A percentile compares a stretch with the other conserved stretches of the same genome.
phyloP scores from a whole-genome alignment of 2,329 filamentous ascomycete genomes.

The Diplodia seriata region DNA sequence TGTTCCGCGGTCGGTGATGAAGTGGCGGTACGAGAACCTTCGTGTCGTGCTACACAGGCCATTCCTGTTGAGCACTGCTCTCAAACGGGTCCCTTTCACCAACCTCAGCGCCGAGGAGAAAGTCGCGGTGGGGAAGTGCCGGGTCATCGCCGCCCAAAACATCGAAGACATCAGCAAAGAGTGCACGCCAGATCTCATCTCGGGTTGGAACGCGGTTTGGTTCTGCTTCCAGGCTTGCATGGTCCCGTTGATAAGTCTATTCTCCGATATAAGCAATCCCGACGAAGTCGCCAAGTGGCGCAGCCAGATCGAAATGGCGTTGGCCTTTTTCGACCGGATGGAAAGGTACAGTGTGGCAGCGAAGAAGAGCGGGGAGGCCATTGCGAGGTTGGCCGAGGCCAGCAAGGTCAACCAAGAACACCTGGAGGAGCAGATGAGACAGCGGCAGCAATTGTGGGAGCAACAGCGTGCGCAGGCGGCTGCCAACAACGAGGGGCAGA shows the following conservation, averaged over 20 bases:
- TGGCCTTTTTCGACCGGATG: slow-evolving; percentile 53
- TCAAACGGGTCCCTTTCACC: slow-evolving; percentile 59
- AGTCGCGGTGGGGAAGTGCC: slow-evolving; percentile 71
- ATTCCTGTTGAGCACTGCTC: slow-evolving; percentile 69
- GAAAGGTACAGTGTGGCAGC: slow-evolving; percentile 54
- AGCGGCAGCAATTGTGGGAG: slow-evolving; percentile 16
- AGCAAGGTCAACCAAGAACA: slow-evolving; percentile 39
- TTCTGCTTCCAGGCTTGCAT: slow-evolving; percentile 81
- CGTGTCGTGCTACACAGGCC: slow-evolving; percentile 78
- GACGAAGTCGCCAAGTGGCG: slow-evolving; percentile 53
- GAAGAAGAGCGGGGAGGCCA: slow-evolving; percentile 52
- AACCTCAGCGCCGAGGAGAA: slow-evolving; percentile 68
- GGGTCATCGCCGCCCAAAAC: slow-evolving; percentile 71
- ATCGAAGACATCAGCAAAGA: slow-evolving; percentile 75
- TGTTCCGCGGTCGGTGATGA: slow-evolving; percentile 76
- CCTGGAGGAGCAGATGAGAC: slow-evolving; percentile 25
- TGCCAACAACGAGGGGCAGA: background rate
- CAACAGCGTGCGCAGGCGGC: slow-evolving; percentile 7
- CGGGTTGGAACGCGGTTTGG: slow-evolving; percentile 83
- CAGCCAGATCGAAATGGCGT: slow-evolving; percentile 50
- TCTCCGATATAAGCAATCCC: slow-evolving; percentile 64
- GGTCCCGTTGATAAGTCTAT: slow-evolving; percentile 77
- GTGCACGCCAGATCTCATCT: slow-evolving; percentile 76
- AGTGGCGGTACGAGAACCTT: slow-evolving; percentile 81
- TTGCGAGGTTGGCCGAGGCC: slow-evolving; percentile 52